These are phyloP conservation scores for Endothia cerciana DNA, from an alignment of 2,329 filamentous ascomycete genomes.

Conservation along the genomic window DNA sequence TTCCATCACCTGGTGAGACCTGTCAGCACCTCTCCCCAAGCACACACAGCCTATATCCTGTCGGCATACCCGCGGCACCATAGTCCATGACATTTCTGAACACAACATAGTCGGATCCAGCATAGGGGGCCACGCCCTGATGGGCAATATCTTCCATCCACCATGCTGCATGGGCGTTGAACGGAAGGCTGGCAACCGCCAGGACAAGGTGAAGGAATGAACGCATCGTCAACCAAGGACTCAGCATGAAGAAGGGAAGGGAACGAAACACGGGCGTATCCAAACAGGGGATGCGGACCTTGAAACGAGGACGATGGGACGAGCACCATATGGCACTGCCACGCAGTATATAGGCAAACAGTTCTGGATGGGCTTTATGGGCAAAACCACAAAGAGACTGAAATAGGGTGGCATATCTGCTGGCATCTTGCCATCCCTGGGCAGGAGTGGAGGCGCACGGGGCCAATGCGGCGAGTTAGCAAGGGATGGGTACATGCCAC, in stretches of 20 bases:
- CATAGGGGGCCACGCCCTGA: slow-evolving; percentile 49
- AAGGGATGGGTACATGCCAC: slow-evolving; percentile 14
- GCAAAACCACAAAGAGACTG: neutral
- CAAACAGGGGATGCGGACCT: slow-evolving; percentile 1
- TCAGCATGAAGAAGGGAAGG: neutral
- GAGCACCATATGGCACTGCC: slow-evolving; percentile 19
- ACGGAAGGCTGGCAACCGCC: slow-evolving; percentile 36
- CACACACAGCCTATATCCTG: no score
- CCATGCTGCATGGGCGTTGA: slow-evolving; percentile 34
- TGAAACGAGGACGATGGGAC: slow-evolving; percentile 18
- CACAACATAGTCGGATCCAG: slow-evolving; percentile 44
- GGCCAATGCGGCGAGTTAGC: slow-evolving; percentile 15
- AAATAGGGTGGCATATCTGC: slow-evolving; percentile 1
- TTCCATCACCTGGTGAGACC: slow-evolving; percentile 43
- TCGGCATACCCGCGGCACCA: slow-evolving; percentile 42
- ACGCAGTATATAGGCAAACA: slow-evolving; percentile 24
- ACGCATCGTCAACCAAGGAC: slow-evolving; percentile 34
- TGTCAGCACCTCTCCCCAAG: slow-evolving; percentile 4
- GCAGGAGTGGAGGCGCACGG: slow-evolving; percentile 9
- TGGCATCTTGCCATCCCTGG: slow-evolving; percentile 19
- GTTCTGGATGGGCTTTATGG: neutral
- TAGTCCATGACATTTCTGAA: slow-evolving; percentile 55
- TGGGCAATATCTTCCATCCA: slow-evolving; percentile 43
- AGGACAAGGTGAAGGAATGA: slow-evolving; percentile 34
- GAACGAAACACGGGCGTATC: slow-evolving; percentile 18